Percentiles rank a stretch among this genome's conserved stretches.
Conservation (phyloP, 805 yeast species). For the Cyberlindnera euphorbiiphila region DNA sequence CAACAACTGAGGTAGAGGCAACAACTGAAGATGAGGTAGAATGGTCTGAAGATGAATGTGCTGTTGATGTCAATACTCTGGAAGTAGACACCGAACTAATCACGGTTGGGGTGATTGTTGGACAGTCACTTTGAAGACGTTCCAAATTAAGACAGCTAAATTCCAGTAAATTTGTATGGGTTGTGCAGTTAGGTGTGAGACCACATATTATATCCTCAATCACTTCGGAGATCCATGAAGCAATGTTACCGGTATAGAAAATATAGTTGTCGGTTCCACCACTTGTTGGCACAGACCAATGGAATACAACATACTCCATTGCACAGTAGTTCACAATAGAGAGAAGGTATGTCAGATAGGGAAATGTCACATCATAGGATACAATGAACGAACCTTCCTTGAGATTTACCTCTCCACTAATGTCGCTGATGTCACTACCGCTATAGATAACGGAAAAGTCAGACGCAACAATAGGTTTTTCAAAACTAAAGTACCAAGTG, state of each 20-base stretch:
- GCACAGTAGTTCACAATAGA: constrained; percentile 7
- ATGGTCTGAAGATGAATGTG: neutral
- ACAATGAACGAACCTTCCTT: constrained; percentile 16
- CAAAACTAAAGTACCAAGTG: constrained; percentile 20
- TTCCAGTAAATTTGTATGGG: constrained; percentile 9
- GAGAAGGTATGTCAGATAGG: neutral
- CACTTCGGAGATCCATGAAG: constrained; percentile 8
- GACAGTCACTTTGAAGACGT: constrained; percentile 1
- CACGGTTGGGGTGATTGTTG: neutral
- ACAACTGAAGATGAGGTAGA: neutral
- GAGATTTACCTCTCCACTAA: constrained; percentile 17
- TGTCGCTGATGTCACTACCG: constrained; percentile 8
- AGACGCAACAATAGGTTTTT: constrained; percentile 11
- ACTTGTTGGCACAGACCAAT: constrained; percentile 4
- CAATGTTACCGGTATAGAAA: constrained; percentile 21
- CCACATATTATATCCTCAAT: constrained; percentile 10
- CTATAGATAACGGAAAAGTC: constrained; percentile 9
- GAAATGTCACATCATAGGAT: constrained; percentile 9
- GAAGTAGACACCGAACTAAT: neutral
- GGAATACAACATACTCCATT: constrained; percentile 8
- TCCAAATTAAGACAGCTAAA: constrained; percentile 12
- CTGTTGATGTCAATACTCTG: neutral
- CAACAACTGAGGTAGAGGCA: neutral
- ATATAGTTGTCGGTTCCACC: constrained; percentile 7
- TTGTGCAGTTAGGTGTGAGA: constrained; percentile 8